Evolutionary conservation across 192 early-diverging fungal genomes (phyloP).

Genomic region (Podila clonocystis): DNA sequence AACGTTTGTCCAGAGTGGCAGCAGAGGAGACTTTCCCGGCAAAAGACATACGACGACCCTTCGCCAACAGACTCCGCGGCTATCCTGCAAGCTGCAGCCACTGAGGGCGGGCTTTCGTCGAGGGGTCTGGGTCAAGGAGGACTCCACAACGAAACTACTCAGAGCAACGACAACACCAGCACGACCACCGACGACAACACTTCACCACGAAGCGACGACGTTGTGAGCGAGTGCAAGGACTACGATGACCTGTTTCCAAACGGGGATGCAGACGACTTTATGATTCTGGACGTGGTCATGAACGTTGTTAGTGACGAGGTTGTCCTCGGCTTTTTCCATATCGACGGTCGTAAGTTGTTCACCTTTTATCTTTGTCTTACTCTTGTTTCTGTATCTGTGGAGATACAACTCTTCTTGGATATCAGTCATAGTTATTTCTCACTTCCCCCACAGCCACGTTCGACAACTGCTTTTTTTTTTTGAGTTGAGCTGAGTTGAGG

Average conservation of each 20-base stretch:
- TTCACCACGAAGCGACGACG: background rate
- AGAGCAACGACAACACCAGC: background rate
- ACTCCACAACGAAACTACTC: background rate
- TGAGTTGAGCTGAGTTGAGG: too few relatives aligned
- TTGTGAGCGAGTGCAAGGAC: constrained; percentile 9
- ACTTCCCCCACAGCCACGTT: too few relatives aligned
- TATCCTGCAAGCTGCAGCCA: constrained; percentile 19
- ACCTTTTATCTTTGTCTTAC: background rate
- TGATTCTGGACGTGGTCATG: constrained; percentile 56
- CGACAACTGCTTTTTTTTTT: too few relatives aligned
- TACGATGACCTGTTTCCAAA: constrained; percentile 35
- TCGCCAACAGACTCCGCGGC: constrained; percentile 13
- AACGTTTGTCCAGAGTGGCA: constrained; percentile 52
- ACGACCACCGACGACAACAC: background rate
- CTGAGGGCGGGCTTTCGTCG: constrained; percentile 26
- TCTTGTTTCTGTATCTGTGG: background rate
- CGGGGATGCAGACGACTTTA: constrained; percentile 47
- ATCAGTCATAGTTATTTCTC: too few relatives aligned
- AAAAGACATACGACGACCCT: background rate
- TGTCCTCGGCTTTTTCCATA: constrained; percentile 55
- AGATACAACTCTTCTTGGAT: too few relatives aligned
- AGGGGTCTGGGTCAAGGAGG: constrained; percentile 25
- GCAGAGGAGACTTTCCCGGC: constrained; percentile 20
- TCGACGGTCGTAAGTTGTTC: constrained; percentile 48
- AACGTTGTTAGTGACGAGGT: constrained; percentile 58